Evolutionary conservation across 257 asterid species (phyloP), one percentile per base, ranked within the genome.

Genomic region (Przewalskia tangutica): DNA sequence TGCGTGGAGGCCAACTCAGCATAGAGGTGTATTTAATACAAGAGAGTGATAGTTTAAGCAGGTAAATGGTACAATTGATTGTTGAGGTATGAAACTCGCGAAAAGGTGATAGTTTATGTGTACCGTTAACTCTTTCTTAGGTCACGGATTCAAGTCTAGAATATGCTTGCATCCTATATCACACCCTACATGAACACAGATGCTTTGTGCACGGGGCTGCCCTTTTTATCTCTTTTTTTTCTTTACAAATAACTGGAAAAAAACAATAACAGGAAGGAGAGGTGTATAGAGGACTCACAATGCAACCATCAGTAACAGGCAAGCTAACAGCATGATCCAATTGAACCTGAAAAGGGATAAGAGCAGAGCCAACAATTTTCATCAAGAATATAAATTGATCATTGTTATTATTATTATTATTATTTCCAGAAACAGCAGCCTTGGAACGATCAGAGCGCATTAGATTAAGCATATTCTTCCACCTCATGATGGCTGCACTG

Each of bases 311-410:
- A 34, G 80, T 90, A 5, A 91, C 77, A 23, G 97, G 95, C 82
- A 77, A 84, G 82, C 83, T 85, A 83, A 90, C 51, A 8, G 94
- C 83, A 53, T 82, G 93, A 83, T 89, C 95, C 59, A 85, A 85
- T 68, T 89, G 97, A 4, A 84, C 91, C 81, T 88, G 93, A 51
- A 67, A 91, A 53, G 99, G 99, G 3, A 95, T 94, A 73, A 94
- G 91, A 23, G 99, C 93, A 0, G 95, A 90, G 50, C 97, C 97
- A 6, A 92, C 93, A 27, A 95, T 93, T 88, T 91, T 95, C 66
- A 95, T 77, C 89, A 95, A 66, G 60, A 94, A 84, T 88, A 89
- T 85, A 84, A 93, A 91, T 80, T 95, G 98, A 77, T 93, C 98
- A 36, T 90, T 86, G 5, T 38, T 38, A 38, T 38, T 38, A 38